Evolutionary conservation across 495 filamentous ascomycete genomes (phyloP).

Genomic region (Neurospora tetraspora): DNA sequence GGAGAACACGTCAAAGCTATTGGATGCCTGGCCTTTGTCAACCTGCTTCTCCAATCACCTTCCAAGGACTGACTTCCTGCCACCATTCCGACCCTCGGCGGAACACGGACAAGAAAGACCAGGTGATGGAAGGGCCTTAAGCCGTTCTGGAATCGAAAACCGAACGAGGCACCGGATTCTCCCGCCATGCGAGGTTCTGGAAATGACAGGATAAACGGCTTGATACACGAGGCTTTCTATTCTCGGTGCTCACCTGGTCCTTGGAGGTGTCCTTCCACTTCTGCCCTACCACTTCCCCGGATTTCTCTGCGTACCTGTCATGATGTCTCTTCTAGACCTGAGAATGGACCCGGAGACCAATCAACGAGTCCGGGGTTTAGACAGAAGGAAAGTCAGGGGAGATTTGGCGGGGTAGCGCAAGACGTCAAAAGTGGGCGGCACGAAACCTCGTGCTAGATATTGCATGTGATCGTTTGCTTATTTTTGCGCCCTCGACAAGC

Average conservation of each 20-base stretch:
- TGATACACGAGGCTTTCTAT: too few species aligned
- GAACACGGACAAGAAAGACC: background rate
- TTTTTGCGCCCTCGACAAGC: background rate
- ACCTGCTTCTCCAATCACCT: background rate
- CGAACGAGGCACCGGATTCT: background rate
- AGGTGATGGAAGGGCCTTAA: background rate
- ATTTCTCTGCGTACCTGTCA: background rate
- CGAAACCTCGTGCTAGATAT: background rate
- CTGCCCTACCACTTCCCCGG: background rate
- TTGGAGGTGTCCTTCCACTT: background rate
- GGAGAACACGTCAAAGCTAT: background rate
- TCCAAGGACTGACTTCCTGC: background rate
- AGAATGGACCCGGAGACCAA: background rate
- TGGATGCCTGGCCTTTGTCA: background rate
- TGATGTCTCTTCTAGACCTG: background rate
- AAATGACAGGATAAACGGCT: background rate
- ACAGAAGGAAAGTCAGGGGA: too few species aligned
- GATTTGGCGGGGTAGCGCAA: background rate
- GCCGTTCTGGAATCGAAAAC: background rate
- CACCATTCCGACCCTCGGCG: background rate
- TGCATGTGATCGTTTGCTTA: background rate
- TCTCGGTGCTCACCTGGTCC: background rate
- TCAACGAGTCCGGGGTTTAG: background rate
- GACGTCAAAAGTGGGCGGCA: background rate
- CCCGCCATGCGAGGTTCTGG: background rate